phyloP scores from a whole-genome alignment of 1,284 basidiomycete genomes.

The Rhodotorula sp. region DNA sequence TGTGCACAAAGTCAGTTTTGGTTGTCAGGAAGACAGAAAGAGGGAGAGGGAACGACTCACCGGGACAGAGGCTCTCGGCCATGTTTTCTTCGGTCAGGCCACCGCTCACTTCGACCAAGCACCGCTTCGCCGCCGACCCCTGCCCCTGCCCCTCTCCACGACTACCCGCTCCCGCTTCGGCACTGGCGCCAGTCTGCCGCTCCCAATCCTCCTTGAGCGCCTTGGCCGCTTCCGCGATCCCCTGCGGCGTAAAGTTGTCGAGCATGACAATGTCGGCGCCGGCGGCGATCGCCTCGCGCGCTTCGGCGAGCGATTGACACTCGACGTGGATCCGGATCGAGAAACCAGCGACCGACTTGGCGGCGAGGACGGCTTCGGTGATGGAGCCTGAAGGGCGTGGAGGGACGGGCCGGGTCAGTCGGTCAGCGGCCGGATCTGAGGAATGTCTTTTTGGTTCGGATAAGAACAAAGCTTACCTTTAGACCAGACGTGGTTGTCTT shows the following conservation, averaged over 20 bases:
- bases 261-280: conserved; percentile 98
- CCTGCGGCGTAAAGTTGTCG: conserved; percentile 83
- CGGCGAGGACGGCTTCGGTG: conserved; percentile 77
- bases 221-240: conserved; percentile 66
- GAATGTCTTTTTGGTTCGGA: neutral
- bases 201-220: conserved; percentile 71
- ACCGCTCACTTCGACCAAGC: conserved; percentile 85
- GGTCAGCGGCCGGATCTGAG: neutral
- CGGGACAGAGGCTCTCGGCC: conserved; percentile 68
- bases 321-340: conserved; percentile 92
- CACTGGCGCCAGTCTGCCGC: conserved; percentile 20
- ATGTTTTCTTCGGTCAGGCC: conserved; percentile 85
- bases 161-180: conserved; percentile 1
- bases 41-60: conserved; percentile 51
- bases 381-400: conserved; percentile 65
- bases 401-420: neutral
- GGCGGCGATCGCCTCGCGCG: conserved; percentile 90
- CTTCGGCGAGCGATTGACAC: conserved; percentile 81
- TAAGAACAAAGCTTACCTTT: conserved; percentile 59
- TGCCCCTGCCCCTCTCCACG: conserved; percentile 47
- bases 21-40: neutral
- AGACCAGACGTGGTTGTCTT: conserved; percentile 99
- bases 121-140: conserved; percentile 52
- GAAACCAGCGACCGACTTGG: conserved; percentile 87
- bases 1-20: neutral